phyloP scores from a whole-genome alignment of 2,329 filamentous ascomycete genomes.

The Chaetomium strumarium region DNA sequence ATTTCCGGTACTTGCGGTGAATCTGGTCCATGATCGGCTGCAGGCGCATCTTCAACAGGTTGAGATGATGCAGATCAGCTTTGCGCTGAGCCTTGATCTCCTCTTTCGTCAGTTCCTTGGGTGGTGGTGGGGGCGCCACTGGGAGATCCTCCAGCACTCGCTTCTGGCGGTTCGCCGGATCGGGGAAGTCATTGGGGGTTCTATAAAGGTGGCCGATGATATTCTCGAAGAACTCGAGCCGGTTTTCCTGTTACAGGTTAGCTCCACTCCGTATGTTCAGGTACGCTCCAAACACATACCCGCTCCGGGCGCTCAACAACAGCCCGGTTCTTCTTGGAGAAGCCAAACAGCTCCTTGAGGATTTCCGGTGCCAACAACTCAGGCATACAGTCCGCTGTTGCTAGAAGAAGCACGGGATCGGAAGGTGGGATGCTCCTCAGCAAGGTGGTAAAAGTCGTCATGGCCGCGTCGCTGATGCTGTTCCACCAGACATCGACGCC shows the following conservation, averaged over 20 bases:
- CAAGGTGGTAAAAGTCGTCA: constrained; percentile 78
- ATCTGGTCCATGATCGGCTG: constrained; percentile 98
- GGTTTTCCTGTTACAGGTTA: constrained; percentile 43
- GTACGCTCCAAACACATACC: constrained; percentile 37
- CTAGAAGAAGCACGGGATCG: constrained; percentile 81
- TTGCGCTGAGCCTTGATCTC: constrained; percentile 76
- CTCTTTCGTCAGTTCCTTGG: constrained; percentile 64
- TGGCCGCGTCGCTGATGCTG: constrained; percentile 54
- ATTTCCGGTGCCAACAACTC: constrained; percentile 56
- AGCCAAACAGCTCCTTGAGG: constrained; percentile 76
- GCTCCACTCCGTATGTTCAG: not conserved
- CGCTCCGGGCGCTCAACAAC: constrained; percentile 61
- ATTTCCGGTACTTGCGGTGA: constrained; percentile 82
- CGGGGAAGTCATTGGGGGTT: constrained; percentile 78
- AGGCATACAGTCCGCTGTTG: constrained; percentile 62
- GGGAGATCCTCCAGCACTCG: constrained; percentile 72
- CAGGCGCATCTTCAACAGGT: constrained; percentile 79
- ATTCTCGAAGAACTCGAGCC: constrained; percentile 72
- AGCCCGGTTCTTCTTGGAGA: constrained; percentile 71
- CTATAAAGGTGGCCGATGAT: constrained; percentile 73
- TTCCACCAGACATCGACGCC: constrained; percentile 84
- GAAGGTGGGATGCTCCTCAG: constrained; percentile 79
- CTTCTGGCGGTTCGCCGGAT: constrained; percentile 80
- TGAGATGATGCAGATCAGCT: constrained; percentile 76
- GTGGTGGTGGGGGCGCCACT: constrained; percentile 66